A percentile compares a stretch with the other conserved stretches of the same genome.
These are phyloP conservation scores for Pelargonium citronellum DNA, from an alignment of 441 rosid species.

Conservation along the genomic window DNA sequence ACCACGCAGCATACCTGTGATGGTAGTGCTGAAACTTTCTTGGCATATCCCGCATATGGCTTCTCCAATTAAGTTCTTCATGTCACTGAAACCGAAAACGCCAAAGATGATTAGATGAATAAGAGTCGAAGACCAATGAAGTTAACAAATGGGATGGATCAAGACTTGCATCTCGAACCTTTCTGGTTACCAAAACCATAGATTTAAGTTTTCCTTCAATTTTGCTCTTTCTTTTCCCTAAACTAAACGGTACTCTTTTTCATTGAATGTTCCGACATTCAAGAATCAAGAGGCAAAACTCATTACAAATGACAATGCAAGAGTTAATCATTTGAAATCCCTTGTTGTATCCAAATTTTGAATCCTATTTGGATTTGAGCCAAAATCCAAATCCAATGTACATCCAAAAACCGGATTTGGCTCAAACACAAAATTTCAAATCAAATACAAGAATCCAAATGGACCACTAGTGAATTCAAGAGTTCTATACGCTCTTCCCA, in stretches of 20 bases:
- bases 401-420: too few species aligned
- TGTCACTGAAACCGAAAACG: conserved; percentile 37
- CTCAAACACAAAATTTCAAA: background rate
- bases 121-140: background rate
- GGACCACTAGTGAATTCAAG: too few species aligned
- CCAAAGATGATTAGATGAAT: background rate
- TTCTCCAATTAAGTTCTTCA: conserved; percentile 62
- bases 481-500: too few species aligned
- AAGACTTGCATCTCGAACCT: background rate
- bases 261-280: too few species aligned
- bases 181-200: too few species aligned
- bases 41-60: conserved; percentile 52
- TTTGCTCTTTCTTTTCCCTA: background rate
- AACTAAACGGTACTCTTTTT: background rate
- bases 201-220: background rate
- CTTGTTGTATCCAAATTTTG: too few species aligned
- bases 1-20: conserved; percentile 33
- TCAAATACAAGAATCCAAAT: too few species aligned
- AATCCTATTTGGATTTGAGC: too few species aligned
- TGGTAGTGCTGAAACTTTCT: conserved; percentile 49
- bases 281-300: too few species aligned
- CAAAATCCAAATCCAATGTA: too few species aligned
- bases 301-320: too few species aligned
- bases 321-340: too few species aligned
- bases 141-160: background rate